These are phyloP conservation scores for Torulaspora indica DNA, from an alignment of 805 yeast genomes.

Conservation along the genomic window DNA sequence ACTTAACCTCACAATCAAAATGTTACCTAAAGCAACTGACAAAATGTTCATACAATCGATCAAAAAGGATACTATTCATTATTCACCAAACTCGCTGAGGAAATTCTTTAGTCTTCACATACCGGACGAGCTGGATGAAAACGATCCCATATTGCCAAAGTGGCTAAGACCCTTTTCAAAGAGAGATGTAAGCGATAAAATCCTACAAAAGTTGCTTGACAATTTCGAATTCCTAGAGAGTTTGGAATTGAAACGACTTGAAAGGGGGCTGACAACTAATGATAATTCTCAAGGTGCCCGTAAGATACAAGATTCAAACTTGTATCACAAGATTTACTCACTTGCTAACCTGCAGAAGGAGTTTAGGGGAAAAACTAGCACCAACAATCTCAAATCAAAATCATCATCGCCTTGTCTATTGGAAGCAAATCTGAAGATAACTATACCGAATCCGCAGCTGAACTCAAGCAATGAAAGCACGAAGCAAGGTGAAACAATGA, in stretches of 20 bases:
- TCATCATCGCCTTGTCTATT: constrained; percentile 11
- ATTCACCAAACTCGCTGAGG: constrained; percentile 33
- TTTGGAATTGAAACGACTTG: constrained; percentile 30
- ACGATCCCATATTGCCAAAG: constrained; percentile 29
- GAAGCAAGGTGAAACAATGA: background rate
- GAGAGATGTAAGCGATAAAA: constrained; percentile 18
- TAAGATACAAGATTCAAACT: constrained; percentile 17
- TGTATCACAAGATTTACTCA: constrained; percentile 27
- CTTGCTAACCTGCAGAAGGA: constrained; percentile 23
- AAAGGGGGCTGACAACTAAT: constrained; percentile 23
- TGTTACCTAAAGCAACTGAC: constrained; percentile 19
- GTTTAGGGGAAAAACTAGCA: constrained; percentile 17
- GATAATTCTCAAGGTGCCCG: background rate
- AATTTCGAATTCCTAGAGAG: constrained; percentile 38
- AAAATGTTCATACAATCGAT: constrained; percentile 32
- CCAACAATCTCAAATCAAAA: constrained; percentile 3
- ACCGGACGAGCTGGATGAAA: constrained; percentile 20
- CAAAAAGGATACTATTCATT: constrained; percentile 32
- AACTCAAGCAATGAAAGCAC: background rate
- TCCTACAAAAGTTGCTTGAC: constrained; percentile 28
- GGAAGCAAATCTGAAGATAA: constrained; percentile 7
- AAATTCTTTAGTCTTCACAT: constrained; percentile 31
- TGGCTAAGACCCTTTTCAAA: constrained; percentile 30
- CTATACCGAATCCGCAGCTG: constrained; percentile 5
- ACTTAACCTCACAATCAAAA: constrained; percentile 22